Evolutionary conservation across 768 basidiomycete species (phyloP).

Genomic region (Strobilomyces dryophilus): DNA sequence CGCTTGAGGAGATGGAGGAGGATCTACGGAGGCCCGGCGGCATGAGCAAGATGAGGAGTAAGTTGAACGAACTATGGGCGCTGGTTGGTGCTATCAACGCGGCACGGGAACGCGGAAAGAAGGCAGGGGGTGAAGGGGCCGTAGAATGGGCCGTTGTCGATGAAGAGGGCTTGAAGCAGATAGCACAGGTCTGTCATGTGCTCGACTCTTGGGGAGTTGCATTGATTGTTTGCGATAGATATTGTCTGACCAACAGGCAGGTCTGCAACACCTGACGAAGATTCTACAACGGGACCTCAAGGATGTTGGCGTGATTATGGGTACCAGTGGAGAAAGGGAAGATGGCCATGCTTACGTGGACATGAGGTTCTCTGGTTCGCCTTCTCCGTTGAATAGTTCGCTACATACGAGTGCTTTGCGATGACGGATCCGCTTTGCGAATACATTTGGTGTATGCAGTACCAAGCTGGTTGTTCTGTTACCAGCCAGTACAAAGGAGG

Average conservation of each 20-base stretch:
- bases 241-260: slow-evolving; percentile 72
- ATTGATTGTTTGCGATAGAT: slow-evolving; percentile 43
- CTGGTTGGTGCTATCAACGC: slow-evolving; percentile 68
- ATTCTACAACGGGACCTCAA: slow-evolving; percentile 60
- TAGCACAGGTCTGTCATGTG: slow-evolving; percentile 55
- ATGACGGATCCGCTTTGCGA: slow-evolving; percentile 7
- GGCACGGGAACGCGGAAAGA: slow-evolving; percentile 48
- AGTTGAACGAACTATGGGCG: slow-evolving; percentile 84
- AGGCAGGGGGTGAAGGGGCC: slow-evolving; percentile 35
- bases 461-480: background rate
- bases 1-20: slow-evolving; percentile 70
- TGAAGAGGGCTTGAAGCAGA: slow-evolving; percentile 74
- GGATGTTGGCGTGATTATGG: slow-evolving; percentile 64
- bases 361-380: slow-evolving; percentile 14
- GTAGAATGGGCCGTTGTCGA: slow-evolving; percentile 84
- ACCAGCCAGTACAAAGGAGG: slow-evolving; percentile 11
- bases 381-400: slow-evolving; percentile 21
- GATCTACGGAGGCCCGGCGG: slow-evolving; percentile 55
- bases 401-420: slow-evolving; percentile 26
- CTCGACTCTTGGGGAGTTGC: background rate
- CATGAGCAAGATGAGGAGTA: slow-evolving; percentile 60
- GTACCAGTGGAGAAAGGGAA: slow-evolving; percentile 38
- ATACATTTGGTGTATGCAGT: slow-evolving; percentile 7
- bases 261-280: slow-evolving; percentile 75
- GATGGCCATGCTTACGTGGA: slow-evolving; percentile 22